Evolutionary conservation across 305 asterid species (phyloP).

Genomic region (Fraxinus paxiana): DNA sequence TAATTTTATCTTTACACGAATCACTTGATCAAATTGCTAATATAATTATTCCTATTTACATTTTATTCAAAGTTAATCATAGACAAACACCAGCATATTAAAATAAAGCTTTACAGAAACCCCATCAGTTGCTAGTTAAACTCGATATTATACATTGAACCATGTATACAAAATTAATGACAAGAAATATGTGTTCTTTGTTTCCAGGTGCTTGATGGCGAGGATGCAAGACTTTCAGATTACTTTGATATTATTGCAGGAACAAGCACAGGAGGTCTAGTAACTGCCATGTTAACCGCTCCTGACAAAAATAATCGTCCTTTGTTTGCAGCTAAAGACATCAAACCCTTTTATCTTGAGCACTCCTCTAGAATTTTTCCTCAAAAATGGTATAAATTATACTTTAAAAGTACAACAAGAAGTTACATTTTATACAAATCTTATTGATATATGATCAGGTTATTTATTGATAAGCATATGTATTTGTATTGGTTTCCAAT

Average conservation of each 20-base stretch:
- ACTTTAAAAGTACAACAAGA: background rate
- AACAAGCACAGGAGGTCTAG: slow-evolving; percentile 49
- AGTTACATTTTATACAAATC: background rate
- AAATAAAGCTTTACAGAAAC: too few relatives aligned
- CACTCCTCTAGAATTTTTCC: slow-evolving; percentile 35
- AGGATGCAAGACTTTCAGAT: slow-evolving; percentile 41
- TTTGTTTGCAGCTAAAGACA: slow-evolving; percentile 47
- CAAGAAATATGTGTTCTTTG: background rate
- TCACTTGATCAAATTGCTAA: too few relatives aligned
- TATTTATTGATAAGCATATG: background rate
- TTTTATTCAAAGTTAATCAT: too few relatives aligned
- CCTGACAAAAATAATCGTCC: slow-evolving; percentile 33
- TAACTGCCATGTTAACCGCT: slow-evolving; percentile 21
- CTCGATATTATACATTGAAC: too few relatives aligned
- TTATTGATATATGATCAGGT: background rate
- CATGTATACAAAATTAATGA: too few relatives aligned
- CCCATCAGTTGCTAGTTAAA: too few relatives aligned
- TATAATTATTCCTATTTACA: too few relatives aligned
- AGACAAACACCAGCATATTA: too few relatives aligned
- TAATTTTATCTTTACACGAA: too few relatives aligned
- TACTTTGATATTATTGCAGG: slow-evolving; percentile 49
- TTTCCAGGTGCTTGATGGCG: slow-evolving; percentile 35
- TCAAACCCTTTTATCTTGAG: slow-evolving; percentile 36
- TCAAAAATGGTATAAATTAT: slow-evolving; percentile 15
- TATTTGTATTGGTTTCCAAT: background rate